A percentile compares a stretch with the other conserved stretches of the same genome.
Conservation (phyloP, 176 grass and related monocot species). For the Ampelocalamus luodianensis region DNA sequence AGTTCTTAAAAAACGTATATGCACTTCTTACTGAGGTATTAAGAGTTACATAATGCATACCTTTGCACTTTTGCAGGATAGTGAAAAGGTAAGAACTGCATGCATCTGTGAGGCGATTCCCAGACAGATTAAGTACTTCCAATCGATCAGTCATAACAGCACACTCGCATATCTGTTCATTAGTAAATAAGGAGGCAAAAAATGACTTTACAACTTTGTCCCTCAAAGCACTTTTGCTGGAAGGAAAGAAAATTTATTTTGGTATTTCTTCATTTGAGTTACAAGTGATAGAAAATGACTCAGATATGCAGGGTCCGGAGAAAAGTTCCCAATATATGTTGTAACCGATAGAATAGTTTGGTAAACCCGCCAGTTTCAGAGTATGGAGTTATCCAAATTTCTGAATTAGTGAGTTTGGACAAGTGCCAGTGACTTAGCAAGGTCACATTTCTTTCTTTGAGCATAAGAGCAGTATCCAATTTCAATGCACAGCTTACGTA, state of each 20-base stretch:
- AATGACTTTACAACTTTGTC: not conserved
- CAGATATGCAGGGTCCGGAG: not conserved
- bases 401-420: not conserved
- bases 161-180: conserved; percentile 90
- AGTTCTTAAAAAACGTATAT: not conserved
- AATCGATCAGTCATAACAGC: conserved; percentile 70
- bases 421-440: not conserved
- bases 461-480: not conserved
- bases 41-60: conserved; percentile 37
- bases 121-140: conserved; percentile 96
- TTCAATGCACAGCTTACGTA: not conserved
- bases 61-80: conserved; percentile 89
- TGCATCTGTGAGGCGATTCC: conserved; percentile 92
- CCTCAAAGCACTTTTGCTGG: not conserved
- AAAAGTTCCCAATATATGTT: not conserved
- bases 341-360: not conserved
- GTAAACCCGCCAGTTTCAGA: not conserved
- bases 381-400: not conserved
- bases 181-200: conserved; percentile 35
- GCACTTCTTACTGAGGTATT: not conserved
- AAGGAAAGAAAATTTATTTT: conserved; percentile 5
- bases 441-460: not conserved
- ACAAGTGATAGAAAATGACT: not conserved
- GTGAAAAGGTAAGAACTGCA: conserved; percentile 96
- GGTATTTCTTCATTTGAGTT: not conserved